Base-by-base conservation (phyloP, 2,329 filamentous ascomycete genomes). In the Aspergillus niger region DNA sequence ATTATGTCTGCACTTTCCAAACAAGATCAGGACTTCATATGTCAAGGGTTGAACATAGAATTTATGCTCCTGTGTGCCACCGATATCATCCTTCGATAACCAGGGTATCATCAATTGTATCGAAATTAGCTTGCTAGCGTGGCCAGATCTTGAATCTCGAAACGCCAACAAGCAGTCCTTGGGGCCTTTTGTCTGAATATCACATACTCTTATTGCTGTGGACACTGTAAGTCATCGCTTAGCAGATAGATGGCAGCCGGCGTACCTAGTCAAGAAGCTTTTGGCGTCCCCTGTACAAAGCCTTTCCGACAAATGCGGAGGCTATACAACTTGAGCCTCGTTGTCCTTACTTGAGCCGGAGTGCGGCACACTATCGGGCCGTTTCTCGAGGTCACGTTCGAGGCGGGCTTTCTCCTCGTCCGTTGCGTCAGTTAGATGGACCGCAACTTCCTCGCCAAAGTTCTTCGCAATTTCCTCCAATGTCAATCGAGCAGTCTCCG, bases 361-460 rank as follows among this genome's bases (percentile, higher is more conserved):
- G 8, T n/a, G 36, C 17, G 10, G 22, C 20, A 26, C 41, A 36
- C 56, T 58, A 38, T 28, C 22, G 15, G 39, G 22, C 13, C 17
- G 36, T 49, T 39, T 43, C 49, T n/a, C 53, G 13, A 63, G n/a
- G 13, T 59, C 54, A n/a, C 53, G 58, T 52, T 61, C 56, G 15
- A 65, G 38, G 17, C 61, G 67, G 43, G 64, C 65, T 24, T 70
- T 72, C 61, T 78, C 73, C 43, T 77, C 75, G 13, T 80, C 80
- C 0, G 76, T 77, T 0, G 77, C 75, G 63, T 80, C 77, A 3
- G 76, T 80, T 6, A 81, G 67, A 48, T 80, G 72, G 3, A 82
- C 77, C 0, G 80, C 80, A 6, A 83, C 80, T 24, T 83, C 80
- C 53, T 84, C 82, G 6, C 81, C 82, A 57, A 84, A 82, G 54